Evolutionary conservation across 2,329 filamentous ascomycete genomes (phyloP).

Genomic region (Cladorrhinum sp.): DNA sequence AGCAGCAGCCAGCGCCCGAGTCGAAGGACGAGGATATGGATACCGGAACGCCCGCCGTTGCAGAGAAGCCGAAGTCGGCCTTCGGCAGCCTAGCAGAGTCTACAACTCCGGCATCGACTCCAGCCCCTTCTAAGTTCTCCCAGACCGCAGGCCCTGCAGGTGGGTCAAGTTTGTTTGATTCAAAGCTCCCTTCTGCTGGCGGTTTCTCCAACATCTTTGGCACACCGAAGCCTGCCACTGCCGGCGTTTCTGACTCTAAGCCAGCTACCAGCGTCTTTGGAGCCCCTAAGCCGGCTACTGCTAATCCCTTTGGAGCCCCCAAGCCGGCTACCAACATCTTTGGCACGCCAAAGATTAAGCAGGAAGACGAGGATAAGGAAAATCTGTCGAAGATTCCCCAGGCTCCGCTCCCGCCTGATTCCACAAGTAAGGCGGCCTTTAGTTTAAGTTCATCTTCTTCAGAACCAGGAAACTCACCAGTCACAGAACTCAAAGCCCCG

Average conservation of each 20-base stretch:
- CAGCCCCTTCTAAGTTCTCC: slow-evolving; percentile 48
- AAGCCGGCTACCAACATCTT: slow-evolving; percentile 13
- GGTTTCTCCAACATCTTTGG: slow-evolving; percentile 27
- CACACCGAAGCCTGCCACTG: slow-evolving; percentile 29
- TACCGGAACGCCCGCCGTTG: slow-evolving; percentile 30
- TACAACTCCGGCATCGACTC: slow-evolving; percentile 52
- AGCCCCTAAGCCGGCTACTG: background rate
- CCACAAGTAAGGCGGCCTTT: slow-evolving; percentile 52
- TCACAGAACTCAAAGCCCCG: slow-evolving; percentile 27
- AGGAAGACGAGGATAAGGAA: slow-evolving; percentile 35
- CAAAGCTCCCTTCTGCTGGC: slow-evolving; percentile 23
- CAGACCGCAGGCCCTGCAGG: slow-evolving; percentile 34
- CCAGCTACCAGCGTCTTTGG: slow-evolving; percentile 12
- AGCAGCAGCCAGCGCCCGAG: slow-evolving; percentile 31
- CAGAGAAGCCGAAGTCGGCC: slow-evolving; percentile 38
- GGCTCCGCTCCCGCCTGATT: slow-evolving; percentile 52
- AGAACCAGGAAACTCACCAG: slow-evolving; percentile 38
- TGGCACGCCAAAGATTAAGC: slow-evolving; percentile 34
- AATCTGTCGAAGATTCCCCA: slow-evolving; percentile 31
- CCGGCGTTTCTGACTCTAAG: slow-evolving; percentile 28
- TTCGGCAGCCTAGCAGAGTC: slow-evolving; percentile 34
- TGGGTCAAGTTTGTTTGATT: slow-evolving; percentile 29
- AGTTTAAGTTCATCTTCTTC: slow-evolving; percentile 51
- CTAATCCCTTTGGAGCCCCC: slow-evolving; percentile 21
- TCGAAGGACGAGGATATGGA: slow-evolving; percentile 55